Conservation (phyloP, 2,329 filamentous ascomycete species). For the Pseudogymnoascus sp. region DNA sequence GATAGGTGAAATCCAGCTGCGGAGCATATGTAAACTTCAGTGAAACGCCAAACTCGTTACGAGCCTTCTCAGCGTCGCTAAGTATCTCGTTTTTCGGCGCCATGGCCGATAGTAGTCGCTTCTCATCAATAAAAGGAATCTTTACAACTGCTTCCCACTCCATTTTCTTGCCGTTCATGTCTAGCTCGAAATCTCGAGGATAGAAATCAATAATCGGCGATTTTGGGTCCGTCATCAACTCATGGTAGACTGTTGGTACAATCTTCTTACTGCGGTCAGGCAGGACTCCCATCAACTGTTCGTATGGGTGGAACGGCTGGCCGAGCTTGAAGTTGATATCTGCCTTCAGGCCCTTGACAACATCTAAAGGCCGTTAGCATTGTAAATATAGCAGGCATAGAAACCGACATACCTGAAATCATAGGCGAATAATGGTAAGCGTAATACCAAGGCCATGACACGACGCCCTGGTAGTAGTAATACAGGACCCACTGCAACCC, state of each 20-base stretch:
- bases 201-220: constrained; percentile 98
- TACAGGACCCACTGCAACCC: constrained; percentile 96
- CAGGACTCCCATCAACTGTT: constrained; percentile 96
- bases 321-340: constrained; percentile 89
- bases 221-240: constrained; percentile 81
- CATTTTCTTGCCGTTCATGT: constrained; percentile 99
- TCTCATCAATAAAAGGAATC: constrained; percentile 96
- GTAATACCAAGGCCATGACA: constrained; percentile 98
- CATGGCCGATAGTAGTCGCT: constrained; percentile 78
- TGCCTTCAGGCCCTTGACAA: constrained; percentile 77
- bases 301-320: constrained; percentile 88
- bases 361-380: constrained; percentile 48
- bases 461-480: constrained; percentile 96
- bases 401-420: constrained; percentile 60
- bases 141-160: constrained; percentile 99
- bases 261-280: constrained; percentile 97
- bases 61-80: constrained; percentile 66
- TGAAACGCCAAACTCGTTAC: constrained; percentile 87
- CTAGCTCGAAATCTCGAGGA: constrained; percentile 88
- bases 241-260: constrained; percentile 78
- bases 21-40: constrained; percentile 86
- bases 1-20: constrained; percentile 72
- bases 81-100: constrained; percentile 70
- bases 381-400: constrained; percentile 15
- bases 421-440: constrained; percentile 94